Conservation (phyloP, 1,284 basidiomycete species). For the Fomitopsis palustris region DNA sequence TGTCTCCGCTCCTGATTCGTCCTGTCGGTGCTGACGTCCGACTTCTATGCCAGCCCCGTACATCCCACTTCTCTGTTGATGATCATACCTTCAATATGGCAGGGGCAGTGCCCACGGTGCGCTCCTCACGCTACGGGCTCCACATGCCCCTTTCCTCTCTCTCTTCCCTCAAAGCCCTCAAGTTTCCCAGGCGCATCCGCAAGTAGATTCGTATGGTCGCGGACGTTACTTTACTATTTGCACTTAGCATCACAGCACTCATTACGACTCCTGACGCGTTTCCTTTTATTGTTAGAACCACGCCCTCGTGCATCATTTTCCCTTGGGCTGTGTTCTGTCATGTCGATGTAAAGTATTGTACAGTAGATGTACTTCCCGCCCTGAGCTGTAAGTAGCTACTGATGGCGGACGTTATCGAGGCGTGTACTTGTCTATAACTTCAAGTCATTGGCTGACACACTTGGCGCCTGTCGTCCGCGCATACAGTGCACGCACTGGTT, state of each 20-base stretch:
- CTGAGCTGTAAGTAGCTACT: constrained; percentile 1
- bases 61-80: constrained; percentile 1
- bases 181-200: not conserved
- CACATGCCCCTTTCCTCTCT: not conserved
- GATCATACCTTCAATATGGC: not conserved
- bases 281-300: not conserved
- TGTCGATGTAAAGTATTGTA: constrained; percentile 1
- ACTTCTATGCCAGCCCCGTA: not conserved
- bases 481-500: not conserved
- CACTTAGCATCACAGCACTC: not conserved
- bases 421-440: not conserved
- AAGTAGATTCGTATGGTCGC: not conserved
- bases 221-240: constrained; percentile 1
- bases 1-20: not conserved
- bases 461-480: not conserved
- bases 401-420: not conserved
- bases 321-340: not conserved
- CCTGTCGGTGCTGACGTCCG: not conserved
- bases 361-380: not conserved
- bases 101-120: not conserved
- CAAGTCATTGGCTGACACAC: not conserved
- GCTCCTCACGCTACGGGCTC: not conserved
- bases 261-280: constrained; percentile 4
- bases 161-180: constrained; percentile 4
- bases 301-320: not conserved